Evolutionary conservation across 2,329 filamentous ascomycete species (phyloP).

Genomic region (Aspergillus calidoustus): DNA sequence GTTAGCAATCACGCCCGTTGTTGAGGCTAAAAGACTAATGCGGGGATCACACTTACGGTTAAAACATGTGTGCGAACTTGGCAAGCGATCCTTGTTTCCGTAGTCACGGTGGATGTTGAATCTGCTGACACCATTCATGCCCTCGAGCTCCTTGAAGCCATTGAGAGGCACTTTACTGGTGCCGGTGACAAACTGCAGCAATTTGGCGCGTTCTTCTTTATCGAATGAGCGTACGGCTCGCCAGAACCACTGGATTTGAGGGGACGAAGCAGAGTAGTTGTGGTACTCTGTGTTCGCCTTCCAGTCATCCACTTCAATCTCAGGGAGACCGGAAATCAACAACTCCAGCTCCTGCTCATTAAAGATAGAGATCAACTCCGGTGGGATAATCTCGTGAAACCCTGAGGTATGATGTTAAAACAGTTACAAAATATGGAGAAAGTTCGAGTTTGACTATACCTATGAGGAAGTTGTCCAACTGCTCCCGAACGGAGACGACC

Average conservation of each 20-base stretch:
- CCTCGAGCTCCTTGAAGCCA: slow-evolving; percentile 97
- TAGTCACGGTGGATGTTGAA: slow-evolving; percentile 99
- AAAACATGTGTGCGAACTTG: slow-evolving; percentile 97
- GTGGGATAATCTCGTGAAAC: slow-evolving; percentile 97
- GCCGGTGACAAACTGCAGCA: slow-evolving; percentile 96
- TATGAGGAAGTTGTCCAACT: slow-evolving; percentile 90
- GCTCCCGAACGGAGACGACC: slow-evolving; percentile 87
- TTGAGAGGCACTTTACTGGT: slow-evolving; percentile 98
- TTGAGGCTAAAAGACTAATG: neutral
- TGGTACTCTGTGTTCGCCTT: slow-evolving; percentile 99
- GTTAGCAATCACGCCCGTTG: slow-evolving; percentile 39
- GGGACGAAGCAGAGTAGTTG: slow-evolving; percentile 92
- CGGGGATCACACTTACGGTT: slow-evolving; percentile 76
- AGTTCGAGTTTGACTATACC: slow-evolving; percentile 53
- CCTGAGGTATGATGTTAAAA: slow-evolving; percentile 55
- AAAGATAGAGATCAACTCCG: slow-evolving; percentile 94
- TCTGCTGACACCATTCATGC: slow-evolving; percentile 96
- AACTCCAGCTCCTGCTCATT: slow-evolving; percentile 97
- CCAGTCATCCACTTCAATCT: slow-evolving; percentile 98
- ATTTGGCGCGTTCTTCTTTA: slow-evolving; percentile 96
- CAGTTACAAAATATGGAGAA: slow-evolving; percentile 15
- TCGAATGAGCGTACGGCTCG: slow-evolving; percentile 95
- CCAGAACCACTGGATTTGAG: slow-evolving; percentile 99
- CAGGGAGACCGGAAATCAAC: slow-evolving; percentile 92
- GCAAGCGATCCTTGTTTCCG: slow-evolving; percentile 91